phyloP scores from a whole-genome alignment of 805 yeast species.

The Candida alai region DNA sequence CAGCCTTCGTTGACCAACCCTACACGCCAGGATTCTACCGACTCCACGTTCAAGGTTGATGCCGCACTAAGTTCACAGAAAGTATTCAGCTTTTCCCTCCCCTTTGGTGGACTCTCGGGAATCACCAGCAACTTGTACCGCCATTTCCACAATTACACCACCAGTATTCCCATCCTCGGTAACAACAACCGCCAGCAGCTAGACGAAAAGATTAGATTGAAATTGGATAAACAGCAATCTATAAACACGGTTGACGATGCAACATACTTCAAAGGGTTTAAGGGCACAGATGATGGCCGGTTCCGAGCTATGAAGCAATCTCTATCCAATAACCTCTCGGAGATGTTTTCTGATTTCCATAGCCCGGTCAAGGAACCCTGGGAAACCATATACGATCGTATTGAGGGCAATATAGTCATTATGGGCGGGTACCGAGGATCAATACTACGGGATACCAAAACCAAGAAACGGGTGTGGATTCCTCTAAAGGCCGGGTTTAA shows the following conservation, averaged over 20 bases:
- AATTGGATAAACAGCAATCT: conserved; percentile 51
- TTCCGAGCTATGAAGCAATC: conserved; percentile 67
- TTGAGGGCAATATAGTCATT: conserved; percentile 76
- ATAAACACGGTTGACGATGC: conserved; percentile 65
- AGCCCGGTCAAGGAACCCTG: conserved; percentile 22
- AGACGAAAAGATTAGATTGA: conserved; percentile 31
- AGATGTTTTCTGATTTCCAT: conserved; percentile 32
- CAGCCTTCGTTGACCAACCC: too few relatives aligned
- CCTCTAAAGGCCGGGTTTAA: conserved; percentile 84
- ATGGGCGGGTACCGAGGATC: conserved; percentile 91
- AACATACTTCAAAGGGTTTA: conserved; percentile 46
- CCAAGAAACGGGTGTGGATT: conserved; percentile 74
- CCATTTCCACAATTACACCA: conserved; percentile 16
- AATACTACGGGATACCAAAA: conserved; percentile 59
- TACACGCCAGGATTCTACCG: conserved; percentile 7
- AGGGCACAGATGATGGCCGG: conserved; percentile 63
- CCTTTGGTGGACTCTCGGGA: conserved; percentile 46
- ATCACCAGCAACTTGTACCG: conserved; percentile 25
- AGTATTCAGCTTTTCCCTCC: conserved; percentile 55
- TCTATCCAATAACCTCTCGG: conserved; percentile 46
- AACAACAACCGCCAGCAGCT: conserved; percentile 8
- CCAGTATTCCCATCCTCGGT: conserved; percentile 10
- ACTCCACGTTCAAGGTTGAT: conserved; percentile 21
- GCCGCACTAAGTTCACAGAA: too few relatives aligned
- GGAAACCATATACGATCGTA: conserved; percentile 49